phyloP scores from a whole-genome alignment of 768 basidiomycete genomes.

The Exsudoporus frostii region DNA sequence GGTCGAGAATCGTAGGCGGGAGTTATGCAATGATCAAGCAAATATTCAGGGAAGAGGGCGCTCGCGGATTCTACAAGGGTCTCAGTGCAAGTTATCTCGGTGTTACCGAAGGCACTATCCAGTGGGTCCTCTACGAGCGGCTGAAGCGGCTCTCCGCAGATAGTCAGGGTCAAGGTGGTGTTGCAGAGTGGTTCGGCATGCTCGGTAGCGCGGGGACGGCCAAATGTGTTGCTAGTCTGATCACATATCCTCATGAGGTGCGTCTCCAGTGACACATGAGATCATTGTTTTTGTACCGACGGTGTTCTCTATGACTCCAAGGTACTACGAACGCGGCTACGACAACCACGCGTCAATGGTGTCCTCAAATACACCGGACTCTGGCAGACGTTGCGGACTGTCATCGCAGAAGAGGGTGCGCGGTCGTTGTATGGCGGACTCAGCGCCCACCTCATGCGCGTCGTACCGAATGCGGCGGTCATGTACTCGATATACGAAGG shows the following conservation, averaged over 20 bases:
- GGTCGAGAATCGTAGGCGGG: conserved; percentile 42
- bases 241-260: conserved; percentile 99
- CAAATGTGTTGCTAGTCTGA: conserved; percentile 89
- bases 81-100: conserved; percentile 93
- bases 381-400: conserved; percentile 75
- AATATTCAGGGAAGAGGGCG: conserved; percentile 78
- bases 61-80: conserved; percentile 91
- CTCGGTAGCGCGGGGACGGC: conserved; percentile 89
- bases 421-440: conserved; percentile 87
- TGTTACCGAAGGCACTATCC: conserved; percentile 93
- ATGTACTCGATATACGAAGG: conserved; percentile 98
- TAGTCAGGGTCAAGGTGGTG: conserved; percentile 53
- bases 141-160: conserved; percentile 67
- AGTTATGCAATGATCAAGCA: conserved; percentile 62
- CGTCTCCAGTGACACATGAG: conserved; percentile 17
- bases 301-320: conserved; percentile 25
- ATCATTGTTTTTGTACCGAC: neutral
- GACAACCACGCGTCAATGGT: conserved; percentile 81
- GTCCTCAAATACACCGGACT: conserved; percentile 84
- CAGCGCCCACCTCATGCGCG: conserved; percentile 92
- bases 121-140: conserved; percentile 95
- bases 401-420: conserved; percentile 88
- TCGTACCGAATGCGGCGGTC: conserved; percentile 94
- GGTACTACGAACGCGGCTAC: conserved; percentile 89
- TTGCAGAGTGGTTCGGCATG: conserved; percentile 74